phyloP scores from a whole-genome alignment of 1,139 yeast species.

The Kodamaea alishanica region DNA sequence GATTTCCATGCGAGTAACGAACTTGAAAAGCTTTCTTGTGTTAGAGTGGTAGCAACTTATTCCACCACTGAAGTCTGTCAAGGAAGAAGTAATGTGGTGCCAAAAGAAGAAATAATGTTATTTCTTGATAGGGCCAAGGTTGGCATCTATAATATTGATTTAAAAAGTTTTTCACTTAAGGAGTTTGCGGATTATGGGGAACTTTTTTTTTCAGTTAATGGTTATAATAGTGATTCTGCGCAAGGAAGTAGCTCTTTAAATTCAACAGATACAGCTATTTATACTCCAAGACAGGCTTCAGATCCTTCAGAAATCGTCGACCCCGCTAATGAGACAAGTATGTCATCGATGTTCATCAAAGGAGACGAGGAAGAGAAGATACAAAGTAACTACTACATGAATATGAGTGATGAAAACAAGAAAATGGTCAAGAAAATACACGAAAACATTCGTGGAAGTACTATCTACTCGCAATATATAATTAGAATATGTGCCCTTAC shows the following conservation, averaged over 20 bases:
- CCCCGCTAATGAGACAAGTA: too few relatives aligned
- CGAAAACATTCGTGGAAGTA: conserved; percentile 15
- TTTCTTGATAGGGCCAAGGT: conserved; percentile 1
- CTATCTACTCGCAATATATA: conserved; percentile 14
- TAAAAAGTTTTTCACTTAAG: conserved; percentile 1
- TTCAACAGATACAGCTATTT: too few relatives aligned
- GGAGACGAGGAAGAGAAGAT: too few relatives aligned
- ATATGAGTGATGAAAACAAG: conserved; percentile 4
- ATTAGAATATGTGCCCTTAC: conserved; percentile 8
- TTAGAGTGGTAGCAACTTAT: conserved; percentile 18
- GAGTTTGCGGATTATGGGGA: conserved; percentile 1
- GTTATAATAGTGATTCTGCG: too few relatives aligned
- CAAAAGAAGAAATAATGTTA: not conserved
- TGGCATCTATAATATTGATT: conserved; percentile 7
- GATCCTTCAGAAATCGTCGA: too few relatives aligned
- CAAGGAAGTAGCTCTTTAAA: too few relatives aligned
- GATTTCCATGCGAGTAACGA: conserved; percentile 22
- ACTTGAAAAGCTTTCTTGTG: conserved; percentile 14
- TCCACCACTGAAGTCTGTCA: conserved; percentile 3
- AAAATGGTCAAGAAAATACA: conserved; percentile 6
- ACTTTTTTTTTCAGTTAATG: too few relatives aligned
- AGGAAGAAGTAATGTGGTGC: conserved; percentile 3
- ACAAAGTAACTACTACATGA: too few relatives aligned
- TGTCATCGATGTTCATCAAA: too few relatives aligned
- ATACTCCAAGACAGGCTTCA: too few relatives aligned